Evolutionary conservation across 2,329 filamentous ascomycete genomes (phyloP), one percentile per base, ranked within the genome.

Genomic region (Cadophora sp.): DNA sequence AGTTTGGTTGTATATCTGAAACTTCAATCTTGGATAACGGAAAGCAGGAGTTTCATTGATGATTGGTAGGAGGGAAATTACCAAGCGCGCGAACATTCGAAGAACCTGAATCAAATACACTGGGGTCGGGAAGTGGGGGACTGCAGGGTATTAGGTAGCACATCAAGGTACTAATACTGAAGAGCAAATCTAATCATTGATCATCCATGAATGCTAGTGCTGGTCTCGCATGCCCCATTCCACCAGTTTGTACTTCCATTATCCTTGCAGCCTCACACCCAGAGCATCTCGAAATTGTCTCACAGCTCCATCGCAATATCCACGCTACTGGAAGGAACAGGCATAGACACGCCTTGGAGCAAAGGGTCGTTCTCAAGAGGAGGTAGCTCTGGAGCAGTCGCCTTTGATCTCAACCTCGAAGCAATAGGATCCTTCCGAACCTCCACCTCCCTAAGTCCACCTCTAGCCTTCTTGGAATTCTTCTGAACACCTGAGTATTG

Each of bases 281-380:
- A 19, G 22, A 19, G 4, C 16, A 7, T 19, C 56, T 40, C 22
- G 3, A 19, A 22, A 14, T 6, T 8, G 9, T 8, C 29, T 55
- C 14, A 59, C 11, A 59, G 22, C 56, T 59, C 56, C 56, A 59
- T 59, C 22, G 22, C n/a, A 14, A 40, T 11, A 43, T 59, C 56
- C 34, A 1, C 22, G 19, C 12, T 12, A 26, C 8, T 4, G n/a
- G 19, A 4, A 37, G 31, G 56, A 4, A 40, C 22, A 43, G 31
- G 12, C 27, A 43, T 22, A 40, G 4, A 11, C 34, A 12, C 14
- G 34, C 34, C 56, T 40, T 8, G 7, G 12, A 19, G 8, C 56
- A 58, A 58, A 6, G n/a, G 19, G 6, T 59, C 12, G 6, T 27
- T 3, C n/a, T 43, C 31, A 22, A 59, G 11, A 6, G 56, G 56